A percentile compares a stretch with the other conserved stretches of the same genome.
Evolutionary conservation across 441 rosid species (phyloP).

Genomic region (Eutrema salsugineum): DNA sequence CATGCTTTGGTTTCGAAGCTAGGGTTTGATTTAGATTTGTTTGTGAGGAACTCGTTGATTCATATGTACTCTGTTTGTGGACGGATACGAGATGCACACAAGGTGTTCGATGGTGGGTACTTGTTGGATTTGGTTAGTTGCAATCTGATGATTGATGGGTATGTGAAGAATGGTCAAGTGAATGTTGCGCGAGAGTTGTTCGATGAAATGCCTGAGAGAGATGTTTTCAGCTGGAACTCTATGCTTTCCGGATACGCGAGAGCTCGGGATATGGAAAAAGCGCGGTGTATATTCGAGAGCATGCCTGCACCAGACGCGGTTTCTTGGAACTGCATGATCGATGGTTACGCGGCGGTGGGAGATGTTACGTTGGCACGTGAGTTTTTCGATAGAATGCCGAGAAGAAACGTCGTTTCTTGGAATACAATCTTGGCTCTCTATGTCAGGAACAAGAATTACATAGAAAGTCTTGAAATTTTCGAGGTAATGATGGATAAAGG

Average conservation of each 20-base stretch:
- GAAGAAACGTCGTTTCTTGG: slow-evolving; percentile 51
- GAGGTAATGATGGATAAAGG: slow-evolving; percentile 37
- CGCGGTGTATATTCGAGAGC: slow-evolving; percentile 43
- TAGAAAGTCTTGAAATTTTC: slow-evolving; percentile 43
- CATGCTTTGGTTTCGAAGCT: slow-evolving; percentile 37
- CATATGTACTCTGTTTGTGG: slow-evolving; percentile 51
- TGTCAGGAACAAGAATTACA: slow-evolving; percentile 40
- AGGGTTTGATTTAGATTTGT: slow-evolving; percentile 56
- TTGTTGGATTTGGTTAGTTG: slow-evolving; percentile 52
- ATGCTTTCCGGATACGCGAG: slow-evolving; percentile 50
- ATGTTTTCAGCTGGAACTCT: slow-evolving; percentile 52
- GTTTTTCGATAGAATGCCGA: slow-evolving; percentile 49
- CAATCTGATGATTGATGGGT: slow-evolving; percentile 53
- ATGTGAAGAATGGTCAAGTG: slow-evolving; percentile 42
- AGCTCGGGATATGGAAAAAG: slow-evolving; percentile 47
- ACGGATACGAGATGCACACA: slow-evolving; percentile 35
- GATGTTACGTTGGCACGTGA: slow-evolving; percentile 31
- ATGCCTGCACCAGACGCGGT: slow-evolving; percentile 52
- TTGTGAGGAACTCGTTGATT: slow-evolving; percentile 57
- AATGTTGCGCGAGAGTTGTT: slow-evolving; percentile 41
- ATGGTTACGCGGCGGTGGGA: slow-evolving; percentile 42
- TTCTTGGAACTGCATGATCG: slow-evolving; percentile 69
- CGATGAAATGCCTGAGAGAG: slow-evolving; percentile 47
- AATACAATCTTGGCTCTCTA: slow-evolving; percentile 44
- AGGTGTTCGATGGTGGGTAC: slow-evolving; percentile 54